Percentiles rank a stretch among this genome's conserved stretches.
Evolutionary conservation across 2,329 filamentous ascomycete genomes (phyloP).

Genomic region (Verticillium klebahnii): DNA sequence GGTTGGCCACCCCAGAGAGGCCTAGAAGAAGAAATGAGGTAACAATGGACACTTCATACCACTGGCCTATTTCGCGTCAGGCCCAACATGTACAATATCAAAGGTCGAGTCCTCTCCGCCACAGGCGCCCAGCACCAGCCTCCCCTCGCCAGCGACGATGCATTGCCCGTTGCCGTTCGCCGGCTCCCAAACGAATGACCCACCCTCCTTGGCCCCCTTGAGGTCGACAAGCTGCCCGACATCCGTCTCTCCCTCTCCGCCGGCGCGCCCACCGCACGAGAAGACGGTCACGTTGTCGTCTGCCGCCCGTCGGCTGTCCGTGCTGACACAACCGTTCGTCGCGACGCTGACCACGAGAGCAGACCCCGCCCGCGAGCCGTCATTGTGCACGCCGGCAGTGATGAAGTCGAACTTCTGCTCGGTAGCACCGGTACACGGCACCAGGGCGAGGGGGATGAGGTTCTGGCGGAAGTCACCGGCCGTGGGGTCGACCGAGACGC

Average conservation of each 20-base stretch:
- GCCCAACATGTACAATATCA: conserved; percentile 16
- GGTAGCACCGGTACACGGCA: conserved; percentile 36
- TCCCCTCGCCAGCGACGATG: conserved; percentile 31
- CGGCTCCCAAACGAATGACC: conserved; percentile 38
- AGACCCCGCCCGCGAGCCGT: conserved; percentile 27
- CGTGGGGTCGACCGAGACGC: conserved; percentile 46
- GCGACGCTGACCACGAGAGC: conserved; percentile 44
- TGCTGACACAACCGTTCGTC: conserved; percentile 47
- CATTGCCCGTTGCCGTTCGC: conserved; percentile 37
- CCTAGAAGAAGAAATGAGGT: neutral
- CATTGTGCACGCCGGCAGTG: conserved; percentile 44
- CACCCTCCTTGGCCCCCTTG: conserved; percentile 17
- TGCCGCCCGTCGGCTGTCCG: conserved; percentile 36
- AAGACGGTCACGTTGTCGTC: conserved; percentile 46
- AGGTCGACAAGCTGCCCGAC: conserved; percentile 42
- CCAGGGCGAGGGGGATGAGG: conserved; percentile 43
- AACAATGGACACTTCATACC: neutral
- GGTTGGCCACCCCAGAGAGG: neutral
- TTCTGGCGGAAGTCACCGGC: conserved; percentile 51
- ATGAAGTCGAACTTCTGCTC: conserved; percentile 48
- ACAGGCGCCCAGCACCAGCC: conserved; percentile 25
- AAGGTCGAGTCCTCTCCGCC: conserved; percentile 20
- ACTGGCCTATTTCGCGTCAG: neutral
- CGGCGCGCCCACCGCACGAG: conserved; percentile 47
- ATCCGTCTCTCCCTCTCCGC: conserved; percentile 41